phyloP scores from a whole-genome alignment of 2,329 filamentous ascomycete species.

The Ophiosphaerella narmari region DNA sequence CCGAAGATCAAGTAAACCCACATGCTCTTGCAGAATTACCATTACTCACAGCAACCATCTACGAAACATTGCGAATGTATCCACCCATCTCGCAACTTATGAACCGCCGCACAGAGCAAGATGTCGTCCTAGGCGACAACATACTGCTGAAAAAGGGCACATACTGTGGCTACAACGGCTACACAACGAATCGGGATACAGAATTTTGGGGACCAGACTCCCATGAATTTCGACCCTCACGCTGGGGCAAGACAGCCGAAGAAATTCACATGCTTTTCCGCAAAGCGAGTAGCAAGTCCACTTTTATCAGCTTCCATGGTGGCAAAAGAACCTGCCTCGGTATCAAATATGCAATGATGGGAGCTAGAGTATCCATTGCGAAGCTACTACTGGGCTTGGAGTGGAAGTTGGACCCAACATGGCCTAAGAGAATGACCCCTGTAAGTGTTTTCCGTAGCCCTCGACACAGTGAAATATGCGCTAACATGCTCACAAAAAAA shows the following conservation, averaged over 20 bases:
- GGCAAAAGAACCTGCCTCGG: conserved; percentile 46
- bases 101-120: conserved; percentile 39
- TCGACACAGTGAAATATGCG: not conserved
- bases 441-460: conserved; percentile 22
- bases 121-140: conserved; percentile 25
- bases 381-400: conserved; percentile 31
- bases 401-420: conserved; percentile 42
- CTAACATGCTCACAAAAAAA: conserved; percentile 1
- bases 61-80: conserved; percentile 54
- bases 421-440: conserved; percentile 40
- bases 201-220: conserved; percentile 14
- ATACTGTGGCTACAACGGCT: conserved; percentile 17
- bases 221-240: conserved; percentile 39
- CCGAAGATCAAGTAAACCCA: conserved; percentile 2
- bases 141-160: conserved; percentile 12
- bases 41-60: conserved; percentile 49
- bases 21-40: conserved; percentile 7
- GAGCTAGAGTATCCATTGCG: conserved; percentile 36
- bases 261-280: conserved; percentile 41
- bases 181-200: conserved; percentile 11
- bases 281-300: conserved; percentile 34
- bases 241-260: conserved; percentile 40
- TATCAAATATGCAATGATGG: conserved; percentile 43
- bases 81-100: conserved; percentile 56
- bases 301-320: conserved; percentile 48